A percentile compares a stretch with the other conserved stretches of the same genome.
phyloP scores from a whole-genome alignment of 306 rosid genomes.

The Ammopiptanthus mongolicus region DNA sequence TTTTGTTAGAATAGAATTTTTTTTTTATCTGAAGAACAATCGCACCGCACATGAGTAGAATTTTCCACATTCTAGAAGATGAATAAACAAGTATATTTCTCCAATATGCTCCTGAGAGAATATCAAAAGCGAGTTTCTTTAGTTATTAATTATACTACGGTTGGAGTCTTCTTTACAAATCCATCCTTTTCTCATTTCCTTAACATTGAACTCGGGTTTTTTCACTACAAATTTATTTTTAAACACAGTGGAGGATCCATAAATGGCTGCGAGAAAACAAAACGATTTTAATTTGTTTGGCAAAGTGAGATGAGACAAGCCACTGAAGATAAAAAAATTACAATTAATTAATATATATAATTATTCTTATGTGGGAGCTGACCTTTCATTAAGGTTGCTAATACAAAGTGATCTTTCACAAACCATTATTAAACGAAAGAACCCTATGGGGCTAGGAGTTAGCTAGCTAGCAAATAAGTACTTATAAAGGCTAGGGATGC shows the following conservation, averaged over 20 bases:
- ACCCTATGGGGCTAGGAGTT: slow-evolving; percentile 19
- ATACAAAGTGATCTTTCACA: slow-evolving; percentile 2
- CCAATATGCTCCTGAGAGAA: background rate
- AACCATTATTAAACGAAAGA: slow-evolving; percentile 7
- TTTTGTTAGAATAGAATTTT: background rate
- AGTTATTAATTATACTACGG: background rate
- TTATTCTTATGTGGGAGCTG: slow-evolving; percentile 1
- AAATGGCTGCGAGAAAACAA: background rate
- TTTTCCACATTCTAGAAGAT: background rate
- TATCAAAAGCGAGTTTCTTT: background rate
- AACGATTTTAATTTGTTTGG: background rate
- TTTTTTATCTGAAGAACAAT: background rate
- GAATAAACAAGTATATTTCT: background rate
- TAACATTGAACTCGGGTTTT: background rate
- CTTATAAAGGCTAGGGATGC: slow-evolving; percentile 34
- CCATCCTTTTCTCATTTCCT: background rate
- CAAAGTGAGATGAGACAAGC: background rate
- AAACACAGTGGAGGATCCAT: background rate
- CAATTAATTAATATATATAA: background rate
- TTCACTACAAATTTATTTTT: background rate
- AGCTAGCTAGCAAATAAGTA: slow-evolving; percentile 16
- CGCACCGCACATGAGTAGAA: background rate
- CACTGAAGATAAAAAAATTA: background rate
- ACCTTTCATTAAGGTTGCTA: background rate
- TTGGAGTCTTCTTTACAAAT: background rate